Base-by-base conservation (phyloP, 768 basidiomycete genomes). In the Tulasnella sp. region DNA sequence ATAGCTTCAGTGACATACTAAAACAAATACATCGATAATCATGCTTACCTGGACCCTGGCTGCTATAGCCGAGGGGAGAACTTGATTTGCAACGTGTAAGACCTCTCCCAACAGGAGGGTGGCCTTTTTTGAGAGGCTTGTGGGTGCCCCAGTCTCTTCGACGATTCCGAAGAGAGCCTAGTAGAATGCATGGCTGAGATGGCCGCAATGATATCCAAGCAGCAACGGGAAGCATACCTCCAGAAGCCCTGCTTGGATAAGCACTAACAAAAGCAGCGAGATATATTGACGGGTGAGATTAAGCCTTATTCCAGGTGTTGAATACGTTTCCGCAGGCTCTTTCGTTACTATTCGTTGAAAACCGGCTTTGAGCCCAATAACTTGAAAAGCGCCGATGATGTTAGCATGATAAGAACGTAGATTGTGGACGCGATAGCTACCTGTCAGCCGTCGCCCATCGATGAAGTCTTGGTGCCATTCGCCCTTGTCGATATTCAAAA, bases 381-480 rank as follows among this genome's bases (percentile, higher is more conserved):
- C 60, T 67, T 59, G 63, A 53, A 23, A 51, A 9, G 17, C 27
- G 15, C 34, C n/a, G n/a, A 15, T 38, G 34, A 5, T 15, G 34
- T 38, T 15, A 38, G 50, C 60, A 56, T 61, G 9, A 17, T 27
- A 5, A 45, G n/a, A 13, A 32, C 30, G 24, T 21, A 5, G 38
- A 8, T 11, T 61, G 10, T 8, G 42, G 38, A 23, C 19, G 29
- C 9, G 15, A 29, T 27, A 49, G 19, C 29, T 15, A 59, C 93
- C 86, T 2, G 92, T 95, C 56, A 96, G 72, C 27, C 93, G 78
- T 50, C 88, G 81, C 10, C 92, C 93, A 58, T 86, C 86, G 34
- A 96, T 85, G 67, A 95, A 97, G 0, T 89, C 86, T 66, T 90
- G 81, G 68, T 90, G 89, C 92, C 94, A 97, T 47, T 86, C 86